Evolutionary conservation across 2,329 filamentous ascomycete species (phyloP).

Genomic region (Aspergillus oerlinghausenensis): DNA sequence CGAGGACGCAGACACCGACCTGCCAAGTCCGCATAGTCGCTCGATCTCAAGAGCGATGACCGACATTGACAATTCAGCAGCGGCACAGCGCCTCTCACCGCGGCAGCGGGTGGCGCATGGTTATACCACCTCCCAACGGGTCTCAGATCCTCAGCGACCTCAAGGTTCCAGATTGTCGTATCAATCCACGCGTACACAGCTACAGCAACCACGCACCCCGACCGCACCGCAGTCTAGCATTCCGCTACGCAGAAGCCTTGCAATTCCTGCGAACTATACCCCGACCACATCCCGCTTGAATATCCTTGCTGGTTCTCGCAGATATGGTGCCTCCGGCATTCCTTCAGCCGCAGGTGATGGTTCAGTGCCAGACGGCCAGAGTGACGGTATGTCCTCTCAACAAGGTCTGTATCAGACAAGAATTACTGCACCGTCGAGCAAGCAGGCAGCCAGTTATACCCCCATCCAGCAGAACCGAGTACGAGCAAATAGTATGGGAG

Average conservation of each 20-base stretch:
- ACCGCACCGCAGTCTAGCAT: constrained; percentile 30
- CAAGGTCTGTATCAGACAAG: constrained; percentile 27
- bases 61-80: constrained; percentile 31
- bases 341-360: constrained; percentile 16
- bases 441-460: constrained; percentile 35
- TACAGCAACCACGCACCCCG: constrained; percentile 27
- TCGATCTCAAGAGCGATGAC: constrained; percentile 42
- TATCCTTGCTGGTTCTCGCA: constrained; percentile 40
- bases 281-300: constrained; percentile 35
- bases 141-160: constrained; percentile 21
- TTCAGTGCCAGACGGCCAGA: constrained; percentile 16
- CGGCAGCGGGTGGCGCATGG: constrained; percentile 32
- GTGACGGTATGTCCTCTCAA: constrained; percentile 13
- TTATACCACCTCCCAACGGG: constrained; percentile 22
- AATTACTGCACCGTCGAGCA: constrained; percentile 31
- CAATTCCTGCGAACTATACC: constrained; percentile 29
- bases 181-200: constrained; percentile 20
- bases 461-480: constrained; percentile 34
- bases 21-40: constrained; percentile 27
- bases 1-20: constrained; percentile 33
- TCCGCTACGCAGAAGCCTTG: constrained; percentile 35
- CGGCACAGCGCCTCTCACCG: constrained; percentile 24
- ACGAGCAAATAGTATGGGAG: constrained; percentile 34
- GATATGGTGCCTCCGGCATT: constrained; percentile 29
- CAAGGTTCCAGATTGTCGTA: constrained; percentile 18